phyloP scores from a whole-genome alignment of 2,329 filamentous ascomycete species.

The Alternaria sp. region DNA sequence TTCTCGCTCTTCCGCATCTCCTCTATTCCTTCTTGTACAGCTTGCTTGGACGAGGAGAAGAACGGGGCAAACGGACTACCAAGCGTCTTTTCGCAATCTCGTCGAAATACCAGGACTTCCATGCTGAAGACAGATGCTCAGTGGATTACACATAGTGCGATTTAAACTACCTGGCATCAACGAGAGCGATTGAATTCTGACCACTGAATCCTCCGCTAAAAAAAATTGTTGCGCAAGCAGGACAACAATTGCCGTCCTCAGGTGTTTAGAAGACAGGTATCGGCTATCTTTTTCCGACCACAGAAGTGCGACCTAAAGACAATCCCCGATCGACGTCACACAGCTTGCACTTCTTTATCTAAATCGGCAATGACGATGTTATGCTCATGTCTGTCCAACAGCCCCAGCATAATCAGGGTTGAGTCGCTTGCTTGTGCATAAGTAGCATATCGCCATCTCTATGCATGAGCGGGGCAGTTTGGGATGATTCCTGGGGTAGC shows the following conservation, averaged over 20 bases:
- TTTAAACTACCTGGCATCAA: neutral
- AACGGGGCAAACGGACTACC: neutral
- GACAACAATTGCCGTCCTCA: constrained; percentile 17
- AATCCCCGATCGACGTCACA: constrained; percentile 11
- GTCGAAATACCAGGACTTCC: neutral
- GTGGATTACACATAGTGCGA: neutral
- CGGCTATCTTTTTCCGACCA: constrained; percentile 37
- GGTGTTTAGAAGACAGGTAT: neutral
- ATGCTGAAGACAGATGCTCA: neutral
- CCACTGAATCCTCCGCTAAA: neutral
- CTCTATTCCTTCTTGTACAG: neutral
- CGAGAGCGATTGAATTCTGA: neutral
- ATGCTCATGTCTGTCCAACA: constrained; percentile 12
- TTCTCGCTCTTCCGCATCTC: neutral
- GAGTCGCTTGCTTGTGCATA: neutral
- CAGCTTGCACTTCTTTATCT: constrained; percentile 17
- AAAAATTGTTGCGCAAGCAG: neutral
- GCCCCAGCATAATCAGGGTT: neutral
- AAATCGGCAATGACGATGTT: constrained; percentile 9
- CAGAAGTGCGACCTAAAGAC: constrained; percentile 21
- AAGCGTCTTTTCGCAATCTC: neutral
- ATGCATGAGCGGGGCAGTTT: constrained; percentile 23
- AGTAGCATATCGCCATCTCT: constrained; percentile 12
- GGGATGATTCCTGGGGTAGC: constrained; percentile 12
- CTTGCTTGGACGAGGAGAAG: too few relatives aligned